Evolutionary conservation across 1,284 basidiomycete genomes (phyloP).

Genomic region (Cutaneotrichosporon dermatis): DNA sequence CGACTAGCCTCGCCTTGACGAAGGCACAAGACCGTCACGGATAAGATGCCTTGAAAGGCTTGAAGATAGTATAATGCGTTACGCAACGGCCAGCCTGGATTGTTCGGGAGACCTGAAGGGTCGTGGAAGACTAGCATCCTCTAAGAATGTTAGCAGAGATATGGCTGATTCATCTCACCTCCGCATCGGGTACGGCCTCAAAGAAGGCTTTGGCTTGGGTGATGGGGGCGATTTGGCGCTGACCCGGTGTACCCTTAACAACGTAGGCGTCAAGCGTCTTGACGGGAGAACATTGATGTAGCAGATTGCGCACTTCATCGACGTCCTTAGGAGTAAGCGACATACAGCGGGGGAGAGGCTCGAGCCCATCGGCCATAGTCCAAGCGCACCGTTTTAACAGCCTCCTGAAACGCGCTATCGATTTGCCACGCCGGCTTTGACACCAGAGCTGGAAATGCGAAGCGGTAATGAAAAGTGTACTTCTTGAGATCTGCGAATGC

Average conservation of each 20-base stretch:
- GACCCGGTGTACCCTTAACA: constrained; percentile 24
- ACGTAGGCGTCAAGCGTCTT: constrained; percentile 14
- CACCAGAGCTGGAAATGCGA: constrained; percentile 87
- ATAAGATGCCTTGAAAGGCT: constrained; percentile 52
- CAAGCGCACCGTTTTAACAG: constrained; percentile 18
- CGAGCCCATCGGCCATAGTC: background rate
- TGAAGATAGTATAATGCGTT: constrained; percentile 82
- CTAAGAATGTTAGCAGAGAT: constrained; percentile 41
- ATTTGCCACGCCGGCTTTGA: constrained; percentile 84
- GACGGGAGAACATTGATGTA: background rate
- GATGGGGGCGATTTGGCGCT: constrained; percentile 54
- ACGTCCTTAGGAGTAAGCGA: constrained; percentile 26
- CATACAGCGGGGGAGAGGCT: too few relatives aligned
- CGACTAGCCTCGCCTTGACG: constrained; percentile 50
- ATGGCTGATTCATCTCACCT: background rate
- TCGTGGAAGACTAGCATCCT: constrained; percentile 74
- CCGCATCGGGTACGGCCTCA: constrained; percentile 50
- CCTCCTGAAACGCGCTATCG: constrained; percentile 26
- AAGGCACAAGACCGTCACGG: constrained; percentile 69
- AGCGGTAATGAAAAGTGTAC: constrained; percentile 97
- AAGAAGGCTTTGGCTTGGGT: constrained; percentile 60
- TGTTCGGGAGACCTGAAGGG: constrained; percentile 69
- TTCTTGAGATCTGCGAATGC: constrained; percentile 97
- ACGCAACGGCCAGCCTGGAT: constrained; percentile 91
- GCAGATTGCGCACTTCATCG: constrained; percentile 17